phyloP scores from a whole-genome alignment of 2,329 filamentous ascomycete genomes.

The Diplocarpon mali region DNA sequence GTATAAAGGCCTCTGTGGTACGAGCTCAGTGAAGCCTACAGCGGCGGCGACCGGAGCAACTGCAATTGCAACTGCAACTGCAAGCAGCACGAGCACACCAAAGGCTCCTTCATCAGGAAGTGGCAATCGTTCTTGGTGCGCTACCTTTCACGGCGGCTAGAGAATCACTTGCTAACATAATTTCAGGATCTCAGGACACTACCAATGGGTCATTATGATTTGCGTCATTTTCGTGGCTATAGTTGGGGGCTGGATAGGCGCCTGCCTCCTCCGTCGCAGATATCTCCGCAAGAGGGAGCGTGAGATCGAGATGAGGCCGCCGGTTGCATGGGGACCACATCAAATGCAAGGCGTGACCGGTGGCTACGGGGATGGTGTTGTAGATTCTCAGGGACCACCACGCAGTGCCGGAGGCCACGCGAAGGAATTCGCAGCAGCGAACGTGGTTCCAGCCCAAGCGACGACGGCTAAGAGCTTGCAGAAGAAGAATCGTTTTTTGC shows the following conservation, averaged over 20 bases:
- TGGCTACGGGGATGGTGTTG: conserved; percentile 17
- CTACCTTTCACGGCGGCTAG: background rate
- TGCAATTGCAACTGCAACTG: background rate
- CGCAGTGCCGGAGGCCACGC: conserved; percentile 7
- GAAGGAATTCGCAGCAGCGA: conserved; percentile 10
- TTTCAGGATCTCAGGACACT: conserved; percentile 56
- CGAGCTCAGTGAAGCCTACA: conserved; percentile 29
- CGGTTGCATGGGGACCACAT: conserved; percentile 29
- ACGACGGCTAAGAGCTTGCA: conserved; percentile 15
- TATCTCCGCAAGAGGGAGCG: conserved; percentile 61
- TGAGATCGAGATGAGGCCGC: conserved; percentile 28
- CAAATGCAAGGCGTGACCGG: conserved; percentile 26
- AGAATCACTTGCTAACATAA: conserved; percentile 1
- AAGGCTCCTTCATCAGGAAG: background rate
- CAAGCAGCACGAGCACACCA: conserved; percentile 1
- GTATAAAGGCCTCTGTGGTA: conserved; percentile 56
- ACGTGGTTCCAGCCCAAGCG: background rate
- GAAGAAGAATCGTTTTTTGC: conserved; percentile 8
- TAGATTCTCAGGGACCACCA: conserved; percentile 1
- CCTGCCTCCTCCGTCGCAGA: conserved; percentile 60
- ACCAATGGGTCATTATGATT: conserved; percentile 73
- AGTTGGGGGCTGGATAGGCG: conserved; percentile 51
- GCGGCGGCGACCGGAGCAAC: conserved; percentile 14
- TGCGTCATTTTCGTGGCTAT: conserved; percentile 64
- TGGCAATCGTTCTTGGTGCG: background rate